These are phyloP conservation scores for Moricandia moricandioides DNA, from an alignment of 345 rosid genomes.

Conservation along the genomic window DNA sequence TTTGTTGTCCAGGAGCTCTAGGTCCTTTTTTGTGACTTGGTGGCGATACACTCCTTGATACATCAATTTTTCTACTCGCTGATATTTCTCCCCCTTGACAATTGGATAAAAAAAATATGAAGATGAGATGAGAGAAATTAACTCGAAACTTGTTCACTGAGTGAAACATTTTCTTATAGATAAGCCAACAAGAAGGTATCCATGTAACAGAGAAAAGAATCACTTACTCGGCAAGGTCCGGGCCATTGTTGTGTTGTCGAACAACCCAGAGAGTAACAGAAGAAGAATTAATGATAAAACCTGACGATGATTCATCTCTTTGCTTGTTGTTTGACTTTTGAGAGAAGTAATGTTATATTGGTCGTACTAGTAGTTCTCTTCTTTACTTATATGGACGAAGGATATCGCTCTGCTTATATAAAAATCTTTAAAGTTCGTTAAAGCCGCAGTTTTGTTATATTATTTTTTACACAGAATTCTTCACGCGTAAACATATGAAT, in stretches of 20 bases:
- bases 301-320: background rate
- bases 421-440: background rate
- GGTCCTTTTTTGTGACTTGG: background rate
- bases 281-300: background rate
- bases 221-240: background rate
- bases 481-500: background rate
- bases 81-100: background rate
- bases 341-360: background rate
- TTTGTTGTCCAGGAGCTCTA: background rate
- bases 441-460: background rate
- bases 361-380: too few relatives aligned
- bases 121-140: background rate
- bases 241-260: background rate
- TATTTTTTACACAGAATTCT: too few relatives aligned
- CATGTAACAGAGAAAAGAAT: background rate
- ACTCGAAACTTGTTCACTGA: background rate
- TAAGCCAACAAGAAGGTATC: background rate
- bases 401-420: background rate
- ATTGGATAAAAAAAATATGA: background rate
- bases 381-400: background rate
- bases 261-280: too few relatives aligned
- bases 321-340: background rate
- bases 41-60: background rate
- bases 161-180: background rate
- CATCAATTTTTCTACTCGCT: background rate